Percentiles rank a stretch among this genome's conserved stretches.
These are phyloP conservation scores for Cyclotella baltica DNA, from an alignment of 108 stramenopile genomes.

Conservation along the genomic window DNA sequence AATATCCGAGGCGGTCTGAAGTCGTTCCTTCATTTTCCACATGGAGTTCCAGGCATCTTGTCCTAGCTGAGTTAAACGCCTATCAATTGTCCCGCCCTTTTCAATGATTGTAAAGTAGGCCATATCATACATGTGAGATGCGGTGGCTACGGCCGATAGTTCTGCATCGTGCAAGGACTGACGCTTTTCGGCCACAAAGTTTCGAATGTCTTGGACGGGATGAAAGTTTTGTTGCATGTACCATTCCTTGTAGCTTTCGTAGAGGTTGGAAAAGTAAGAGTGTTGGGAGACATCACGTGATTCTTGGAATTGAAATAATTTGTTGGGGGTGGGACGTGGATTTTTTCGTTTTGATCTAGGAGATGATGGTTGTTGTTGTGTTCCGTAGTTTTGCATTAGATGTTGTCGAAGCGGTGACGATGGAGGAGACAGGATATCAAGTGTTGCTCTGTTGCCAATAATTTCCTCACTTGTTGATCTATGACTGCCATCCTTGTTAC, in stretches of 20 bases:
- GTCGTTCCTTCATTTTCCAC: constrained; percentile 75
- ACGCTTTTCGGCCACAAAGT: constrained; percentile 68
- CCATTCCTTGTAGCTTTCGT: constrained; percentile 75
- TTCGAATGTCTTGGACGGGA: constrained; percentile 73
- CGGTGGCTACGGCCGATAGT: constrained; percentile 72
- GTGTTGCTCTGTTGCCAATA: neutral
- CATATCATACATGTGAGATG: constrained; percentile 56
- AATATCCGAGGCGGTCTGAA: constrained; percentile 79
- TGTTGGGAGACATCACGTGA: constrained; percentile 62
- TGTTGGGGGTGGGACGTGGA: constrained; percentile 45
- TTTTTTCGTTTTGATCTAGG: constrained; percentile 24
- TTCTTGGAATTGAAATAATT: constrained; percentile 69
- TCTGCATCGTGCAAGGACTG: constrained; percentile 67
- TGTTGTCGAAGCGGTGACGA: constrained; percentile 23
- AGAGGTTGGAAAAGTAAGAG: constrained; percentile 82
- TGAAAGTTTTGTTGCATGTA: constrained; percentile 74
- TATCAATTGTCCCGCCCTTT: constrained; percentile 76
- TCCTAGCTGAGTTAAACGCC: constrained; percentile 71
- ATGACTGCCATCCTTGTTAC: constrained; percentile 4
- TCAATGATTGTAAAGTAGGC: constrained; percentile 77
- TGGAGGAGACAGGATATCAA: constrained; percentile 13
- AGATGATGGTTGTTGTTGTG: neutral
- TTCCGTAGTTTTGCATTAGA: constrained; percentile 31
- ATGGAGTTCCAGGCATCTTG: constrained; percentile 86
- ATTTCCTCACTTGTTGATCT: neutral